phyloP scores from a whole-genome alignment of 108 stramenopile species.

The Discostella stelligeroides region DNA sequence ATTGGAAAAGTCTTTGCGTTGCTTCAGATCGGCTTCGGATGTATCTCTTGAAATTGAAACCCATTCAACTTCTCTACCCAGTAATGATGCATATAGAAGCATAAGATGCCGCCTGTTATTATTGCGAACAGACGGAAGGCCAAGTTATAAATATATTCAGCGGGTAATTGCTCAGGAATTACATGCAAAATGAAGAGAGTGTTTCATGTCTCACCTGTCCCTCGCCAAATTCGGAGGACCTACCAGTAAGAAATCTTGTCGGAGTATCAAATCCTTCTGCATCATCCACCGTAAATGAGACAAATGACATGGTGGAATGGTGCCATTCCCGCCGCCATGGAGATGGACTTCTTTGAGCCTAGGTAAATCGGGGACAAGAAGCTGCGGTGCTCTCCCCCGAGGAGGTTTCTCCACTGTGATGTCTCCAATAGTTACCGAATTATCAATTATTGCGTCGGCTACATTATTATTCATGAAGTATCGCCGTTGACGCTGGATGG shows the following conservation, averaged over 20 bases:
- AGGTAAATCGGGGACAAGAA: slow-evolving; percentile 21
- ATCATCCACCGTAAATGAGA: slow-evolving; percentile 86
- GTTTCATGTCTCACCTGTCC: slow-evolving; percentile 28
- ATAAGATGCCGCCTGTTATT: slow-evolving; percentile 59
- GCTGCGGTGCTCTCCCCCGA: slow-evolving; percentile 21
- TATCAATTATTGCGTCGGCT: slow-evolving; percentile 19
- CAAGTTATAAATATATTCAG: neutral
- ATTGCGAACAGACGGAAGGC: neutral
- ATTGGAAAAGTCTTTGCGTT: slow-evolving; percentile 59
- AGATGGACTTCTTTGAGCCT: slow-evolving; percentile 5
- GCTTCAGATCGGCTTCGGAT: slow-evolving; percentile 88
- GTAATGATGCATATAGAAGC: slow-evolving; percentile 69
- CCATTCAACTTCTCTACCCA: slow-evolving; percentile 66
- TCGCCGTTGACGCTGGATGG: neutral
- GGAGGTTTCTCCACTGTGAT: slow-evolving; percentile 27
- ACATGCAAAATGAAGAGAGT: neutral
- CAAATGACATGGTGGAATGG: slow-evolving; percentile 45
- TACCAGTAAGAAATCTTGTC: slow-evolving; percentile 81
- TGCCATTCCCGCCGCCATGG: slow-evolving; percentile 6
- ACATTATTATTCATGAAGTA: slow-evolving; percentile 3
- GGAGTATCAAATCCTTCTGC: slow-evolving; percentile 75
- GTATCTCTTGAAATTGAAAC: slow-evolving; percentile 74
- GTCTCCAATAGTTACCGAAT: slow-evolving; percentile 45
- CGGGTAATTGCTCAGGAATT: neutral
- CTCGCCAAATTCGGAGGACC: slow-evolving; percentile 61